Evolutionary conservation across 495 filamentous ascomycete species (phyloP), one percentile per base, ranked within the genome.

Genomic region (Penicillium argentinense): DNA sequence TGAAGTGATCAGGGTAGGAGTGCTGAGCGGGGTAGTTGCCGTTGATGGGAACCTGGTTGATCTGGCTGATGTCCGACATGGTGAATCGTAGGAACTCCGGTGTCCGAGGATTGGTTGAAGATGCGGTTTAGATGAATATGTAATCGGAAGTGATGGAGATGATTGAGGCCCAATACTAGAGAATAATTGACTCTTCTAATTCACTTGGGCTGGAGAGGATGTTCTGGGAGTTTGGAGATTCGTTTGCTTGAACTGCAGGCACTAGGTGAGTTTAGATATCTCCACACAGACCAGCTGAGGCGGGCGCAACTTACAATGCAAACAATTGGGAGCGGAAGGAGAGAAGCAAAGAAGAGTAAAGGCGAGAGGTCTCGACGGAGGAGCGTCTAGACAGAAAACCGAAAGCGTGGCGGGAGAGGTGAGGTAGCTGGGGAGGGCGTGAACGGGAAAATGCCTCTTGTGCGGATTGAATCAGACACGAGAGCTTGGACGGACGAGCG

Each of bases 1-100:
- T 66, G 57, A 64, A 74, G 28, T 67, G 56, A 11, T 74, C 72
- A 19, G 63, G 59, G 51, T 67, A 71, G n/a, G 51, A 59, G 34
- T 71, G 71, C 52, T 72, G 69, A 42, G 61, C 58, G 46, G 63
- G 60, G 56, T 68, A 74, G 57, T 57, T 71, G 58, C 73, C 73
- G 62, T 76, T 76, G 33, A 75, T 57, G 34, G 70, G 64, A 62
- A 59, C 57, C 50, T 72, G 67, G 42, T 61, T 64, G 45, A 69
- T 66, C 50, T 72, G 67, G 42, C 62, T 64, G 45, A 69, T 66
- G 50, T 74, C 71, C 63, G 73, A 63, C 67, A 74, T 74, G 46
- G 39, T 33, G 48, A 32, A 57, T 47, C 45, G 48, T 40, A 39
- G 41, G 49, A 22, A 45, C 46, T 42, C 47, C 11, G 34, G 43